Base-by-base conservation (phyloP, 2,329 filamentous ascomycete species). In the Epichloe typhina region DNA sequence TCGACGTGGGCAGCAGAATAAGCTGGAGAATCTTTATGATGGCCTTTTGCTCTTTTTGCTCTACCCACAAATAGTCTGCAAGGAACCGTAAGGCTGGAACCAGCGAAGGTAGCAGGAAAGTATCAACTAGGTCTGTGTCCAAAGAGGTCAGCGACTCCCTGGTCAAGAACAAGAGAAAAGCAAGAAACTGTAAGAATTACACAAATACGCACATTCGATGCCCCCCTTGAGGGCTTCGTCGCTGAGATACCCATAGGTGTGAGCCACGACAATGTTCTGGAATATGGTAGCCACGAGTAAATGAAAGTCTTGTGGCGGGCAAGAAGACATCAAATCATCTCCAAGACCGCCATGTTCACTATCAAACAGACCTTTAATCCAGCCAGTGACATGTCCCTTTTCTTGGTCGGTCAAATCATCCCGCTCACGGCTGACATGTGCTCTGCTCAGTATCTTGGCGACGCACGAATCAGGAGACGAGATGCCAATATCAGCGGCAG, bases 291-390 rank as follows among this genome's bases (percentile, higher is more conserved):
- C 84, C 13, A 89, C 80, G 4, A 93, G 73, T 17, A 86, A 69
- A 59, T 91, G 91, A 62, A 93, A 93, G 39, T 89, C 82, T 60
- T 90, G 86, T 1, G 88, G 88, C 1, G 83, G 82, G 58, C 87
- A 93, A 1, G 84, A 85, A 8, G 85, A 83, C 79, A 91, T 87
- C 7, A 91, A 70, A 52, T 91, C 87, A 59, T 93, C 87, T 7
- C 82, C 82, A 3, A 93, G 77, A 0, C 84, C 85, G 37, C 81
- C 79, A 12, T 80, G 77, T 57, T 90, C 86, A 7, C 77, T 80
- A 55, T 87, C 82, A 58, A 88, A 91, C 3, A 94, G 75, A 0
- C 85, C 86, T 33, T 80, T 79, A 21, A 91, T 81, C 87, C 88
- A 94, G 31, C 80, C 82, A 43, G 76, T 75, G 0, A 93, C 69